Evolutionary conservation across 2,329 filamentous ascomycete genomes (phyloP), one percentile per base, ranked within the genome.

Genomic region (Colletotrichum simmondsii): DNA sequence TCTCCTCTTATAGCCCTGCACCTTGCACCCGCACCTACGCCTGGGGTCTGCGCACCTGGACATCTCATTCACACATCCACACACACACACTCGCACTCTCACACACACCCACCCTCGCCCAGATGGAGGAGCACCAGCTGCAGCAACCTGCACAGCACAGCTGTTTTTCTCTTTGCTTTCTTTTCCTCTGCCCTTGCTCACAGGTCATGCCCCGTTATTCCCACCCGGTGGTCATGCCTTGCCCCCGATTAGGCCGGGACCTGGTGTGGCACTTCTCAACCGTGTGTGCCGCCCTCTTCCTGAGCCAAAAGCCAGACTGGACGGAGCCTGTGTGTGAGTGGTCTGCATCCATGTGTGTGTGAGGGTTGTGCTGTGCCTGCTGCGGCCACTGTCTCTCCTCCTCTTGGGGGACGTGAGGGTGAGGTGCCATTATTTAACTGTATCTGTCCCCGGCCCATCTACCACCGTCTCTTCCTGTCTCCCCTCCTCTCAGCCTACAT

Each of bases 401-500:
- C 22, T 72, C 37, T 19, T 42, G 37, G 53, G 53, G 63, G 28
- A 37, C 28, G 60, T 54, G 67, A 64, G 42, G 37, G 37, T 7
- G 37, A 42, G 70, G 70, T 63, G 60, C 60, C 32, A 73, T 66
- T 73, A 73, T 73, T 71, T 73, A 73, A 73, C 68, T 66, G 56
- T 71, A 66, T 73, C 71, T 46, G 32, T 66, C 78, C 80, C 82
- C 84, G 82, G 80, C 80, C 81, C 79, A 79, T 77, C 76, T 78
- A 78, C 76, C 75, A 77, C 80, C 80, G 81, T 81, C 80, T 58
- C 75, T 49, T 77, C 76, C 75, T 76, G 76, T 78, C 77, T 78
- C 75, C 72, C 60, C 75, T 53, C 60, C 79, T 77, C 80, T 77
- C 76, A 76, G 78, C 81, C 80, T 83, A 75, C 69, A 58, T 35